These are phyloP conservation scores for Rheum nobile DNA, from an alignment of 148 eudicot species.

Conservation along the genomic window DNA sequence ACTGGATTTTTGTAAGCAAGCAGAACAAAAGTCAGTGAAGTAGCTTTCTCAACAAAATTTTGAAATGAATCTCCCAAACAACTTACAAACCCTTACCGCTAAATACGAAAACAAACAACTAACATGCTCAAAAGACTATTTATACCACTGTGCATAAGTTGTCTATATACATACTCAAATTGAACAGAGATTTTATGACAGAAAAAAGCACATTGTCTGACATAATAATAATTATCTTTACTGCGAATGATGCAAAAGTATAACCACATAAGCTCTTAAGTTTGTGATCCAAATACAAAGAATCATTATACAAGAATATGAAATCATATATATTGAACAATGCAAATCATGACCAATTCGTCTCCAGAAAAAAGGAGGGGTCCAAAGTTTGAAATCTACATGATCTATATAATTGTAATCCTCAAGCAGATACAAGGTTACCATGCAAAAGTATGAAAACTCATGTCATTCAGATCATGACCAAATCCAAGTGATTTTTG, in stretches of 20 bases:
- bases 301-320: neutral
- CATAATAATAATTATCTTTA: neutral
- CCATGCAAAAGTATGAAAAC: too few relatives aligned
- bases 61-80: too few relatives aligned
- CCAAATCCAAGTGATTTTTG: too few relatives aligned
- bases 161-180: neutral
- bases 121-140: too few relatives aligned
- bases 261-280: neutral
- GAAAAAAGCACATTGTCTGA: neutral
- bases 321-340: neutral
- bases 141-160: too few relatives aligned
- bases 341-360: neutral
- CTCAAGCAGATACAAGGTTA: neutral
- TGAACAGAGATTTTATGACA: neutral
- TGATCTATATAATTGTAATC: neutral
- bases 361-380: neutral
- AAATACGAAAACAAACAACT: too few relatives aligned
- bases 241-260: neutral
- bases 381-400: neutral
- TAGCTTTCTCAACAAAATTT: too few relatives aligned
- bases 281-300: neutral
- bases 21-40: too few relatives aligned
- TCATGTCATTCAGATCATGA: too few relatives aligned
- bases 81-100: too few relatives aligned
- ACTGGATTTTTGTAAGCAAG: too few relatives aligned